phyloP scores from a whole-genome alignment of 2,329 filamentous ascomycete species.

The Cytospora piceae region DNA sequence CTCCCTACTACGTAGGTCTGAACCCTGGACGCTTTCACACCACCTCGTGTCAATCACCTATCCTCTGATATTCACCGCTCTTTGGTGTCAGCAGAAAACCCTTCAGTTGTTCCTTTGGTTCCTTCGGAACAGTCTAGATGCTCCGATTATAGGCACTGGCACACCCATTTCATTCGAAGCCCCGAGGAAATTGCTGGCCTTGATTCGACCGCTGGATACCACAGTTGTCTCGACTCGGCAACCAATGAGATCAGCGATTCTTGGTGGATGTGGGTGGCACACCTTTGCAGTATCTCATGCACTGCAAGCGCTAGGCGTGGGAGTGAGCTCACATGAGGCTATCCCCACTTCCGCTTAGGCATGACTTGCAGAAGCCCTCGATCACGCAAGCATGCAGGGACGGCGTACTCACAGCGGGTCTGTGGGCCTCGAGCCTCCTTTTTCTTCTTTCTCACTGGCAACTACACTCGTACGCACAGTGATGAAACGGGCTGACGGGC shows the following conservation, averaged over 20 bases:
- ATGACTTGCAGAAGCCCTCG: slow-evolving; percentile 1
- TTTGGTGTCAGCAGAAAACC: neutral
- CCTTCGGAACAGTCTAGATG: neutral
- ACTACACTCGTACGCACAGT: neutral
- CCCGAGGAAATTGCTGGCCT: neutral
- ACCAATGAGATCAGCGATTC: neutral
- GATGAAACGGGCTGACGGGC: neutral
- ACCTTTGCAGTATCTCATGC: neutral
- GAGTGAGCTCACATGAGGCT: neutral
- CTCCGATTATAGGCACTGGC: neutral
- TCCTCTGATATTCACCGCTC: neutral
- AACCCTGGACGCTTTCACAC: neutral
- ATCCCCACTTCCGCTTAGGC: slow-evolving; percentile 3
- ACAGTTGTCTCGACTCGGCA: neutral
- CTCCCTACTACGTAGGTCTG: neutral
- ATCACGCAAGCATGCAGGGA: neutral
- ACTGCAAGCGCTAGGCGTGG: neutral
- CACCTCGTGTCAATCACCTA: neutral
- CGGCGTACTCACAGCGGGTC: neutral
- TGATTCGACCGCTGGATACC: neutral
- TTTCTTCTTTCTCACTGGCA: neutral
- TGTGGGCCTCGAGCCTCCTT: neutral
- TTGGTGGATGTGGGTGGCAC: neutral
- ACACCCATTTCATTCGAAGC: neutral
- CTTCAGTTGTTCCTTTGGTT: neutral